These are phyloP conservation scores for Lodderomyces oxycetoniae DNA, from an alignment of 1,139 yeast genomes.

Conservation along the genomic window DNA sequence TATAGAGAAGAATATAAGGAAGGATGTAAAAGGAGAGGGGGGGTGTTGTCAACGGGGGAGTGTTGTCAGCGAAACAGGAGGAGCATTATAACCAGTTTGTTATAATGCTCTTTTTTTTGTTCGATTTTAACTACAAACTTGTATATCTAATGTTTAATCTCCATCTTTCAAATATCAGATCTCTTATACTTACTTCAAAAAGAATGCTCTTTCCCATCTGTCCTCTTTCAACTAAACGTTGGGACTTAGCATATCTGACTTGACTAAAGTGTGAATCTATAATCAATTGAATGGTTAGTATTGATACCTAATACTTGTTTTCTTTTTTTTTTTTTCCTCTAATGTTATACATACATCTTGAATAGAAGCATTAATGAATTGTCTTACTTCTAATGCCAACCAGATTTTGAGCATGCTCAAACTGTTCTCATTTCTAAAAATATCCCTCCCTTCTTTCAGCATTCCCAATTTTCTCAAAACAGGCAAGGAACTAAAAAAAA, in stretches of 20 bases:
- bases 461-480: constrained; percentile 79
- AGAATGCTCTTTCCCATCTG: no score
- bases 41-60: no score
- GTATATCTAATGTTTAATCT: no score
- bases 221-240: constrained; percentile 23
- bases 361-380: constrained; percentile 78
- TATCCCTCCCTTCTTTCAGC: constrained; percentile 57
- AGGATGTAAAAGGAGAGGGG: no score
- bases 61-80: no score
- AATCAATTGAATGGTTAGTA: constrained; percentile 20
- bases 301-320: not conserved
- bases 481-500: constrained; percentile 66
- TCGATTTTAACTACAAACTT: no score
- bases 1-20: no score
- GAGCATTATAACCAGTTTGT: no score
- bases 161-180: no score
- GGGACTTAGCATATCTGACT: constrained; percentile 49
- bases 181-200: no score
- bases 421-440: constrained; percentile 55
- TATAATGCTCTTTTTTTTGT: no score
- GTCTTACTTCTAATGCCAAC: constrained; percentile 86
- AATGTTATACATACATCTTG: constrained; percentile 53
- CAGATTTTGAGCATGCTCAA: constrained; percentile 84
- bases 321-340: not conserved
- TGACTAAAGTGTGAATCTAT: constrained; percentile 43